phyloP scores from a whole-genome alignment of 768 basidiomycete genomes.

The Cystofilobasidium capitatum region DNA sequence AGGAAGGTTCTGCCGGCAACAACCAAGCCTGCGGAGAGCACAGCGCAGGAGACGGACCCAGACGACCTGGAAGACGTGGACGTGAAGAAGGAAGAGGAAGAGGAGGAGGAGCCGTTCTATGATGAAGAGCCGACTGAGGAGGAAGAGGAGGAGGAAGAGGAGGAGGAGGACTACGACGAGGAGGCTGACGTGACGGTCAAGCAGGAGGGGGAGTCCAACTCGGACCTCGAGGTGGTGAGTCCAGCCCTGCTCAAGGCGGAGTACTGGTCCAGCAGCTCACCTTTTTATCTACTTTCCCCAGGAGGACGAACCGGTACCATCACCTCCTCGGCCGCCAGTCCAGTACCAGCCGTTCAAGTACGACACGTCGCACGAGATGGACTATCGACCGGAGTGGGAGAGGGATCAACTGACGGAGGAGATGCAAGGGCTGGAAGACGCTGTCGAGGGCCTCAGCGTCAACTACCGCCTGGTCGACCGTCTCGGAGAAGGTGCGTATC shows the following conservation, averaged over 20 bases:
- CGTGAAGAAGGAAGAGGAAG: not conserved
- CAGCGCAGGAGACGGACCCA: not conserved
- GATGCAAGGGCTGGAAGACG: conserved; percentile 58
- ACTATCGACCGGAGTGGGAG: conserved; percentile 47
- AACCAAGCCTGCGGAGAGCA: no score
- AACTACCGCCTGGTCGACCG: conserved; percentile 78
- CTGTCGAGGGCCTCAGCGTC: conserved; percentile 55
- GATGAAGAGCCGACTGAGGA: conserved; percentile 6
- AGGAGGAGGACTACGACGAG: not conserved
- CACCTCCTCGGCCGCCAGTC: not conserved
- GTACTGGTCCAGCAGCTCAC: no score
- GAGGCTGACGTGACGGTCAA: conserved; percentile 7
- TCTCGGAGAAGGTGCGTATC: conserved; percentile 59
- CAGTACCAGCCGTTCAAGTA: not conserved
- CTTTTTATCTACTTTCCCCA: no score
- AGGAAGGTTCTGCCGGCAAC: not conserved
- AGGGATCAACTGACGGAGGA: conserved; percentile 64
- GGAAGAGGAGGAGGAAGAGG: not conserved
- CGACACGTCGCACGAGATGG: conserved; percentile 32
- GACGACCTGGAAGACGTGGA: conserved; percentile 1
- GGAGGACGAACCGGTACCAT: not conserved
- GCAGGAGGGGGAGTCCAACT: not conserved
- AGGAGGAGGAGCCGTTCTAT: not conserved
- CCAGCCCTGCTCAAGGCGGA: no score
- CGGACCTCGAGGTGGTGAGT: no score